Evolutionary conservation across 192 early-diverging fungal genomes (phyloP).

Genomic region (Pilobolus umbonatus): DNA sequence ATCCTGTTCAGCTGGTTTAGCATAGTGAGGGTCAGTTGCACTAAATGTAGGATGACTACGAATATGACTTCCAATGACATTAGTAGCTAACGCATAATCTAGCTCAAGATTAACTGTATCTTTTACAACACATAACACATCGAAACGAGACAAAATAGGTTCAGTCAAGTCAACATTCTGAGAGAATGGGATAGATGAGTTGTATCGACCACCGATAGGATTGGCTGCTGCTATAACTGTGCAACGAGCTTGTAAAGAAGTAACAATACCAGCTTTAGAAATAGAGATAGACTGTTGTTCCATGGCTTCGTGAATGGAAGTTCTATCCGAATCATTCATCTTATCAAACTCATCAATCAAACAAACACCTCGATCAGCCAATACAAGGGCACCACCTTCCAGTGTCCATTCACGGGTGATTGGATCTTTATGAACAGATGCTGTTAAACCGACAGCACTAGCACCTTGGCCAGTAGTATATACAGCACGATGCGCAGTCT

Average conservation of each 20-base stretch:
- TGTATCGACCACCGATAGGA: slow-evolving; percentile 81
- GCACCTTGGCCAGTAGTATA: slow-evolving; percentile 87
- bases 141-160: slow-evolving; percentile 97
- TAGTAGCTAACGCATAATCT: slow-evolving; percentile 87
- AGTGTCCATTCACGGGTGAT: slow-evolving; percentile 86
- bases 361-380: slow-evolving; percentile 85
- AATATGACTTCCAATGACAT: slow-evolving; percentile 92
- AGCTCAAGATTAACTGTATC: slow-evolving; percentile 87
- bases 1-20: slow-evolving; percentile 37
- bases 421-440: slow-evolving; percentile 78
- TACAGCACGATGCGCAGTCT: slow-evolving; percentile 79
- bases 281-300: slow-evolving; percentile 88
- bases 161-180: slow-evolving; percentile 98
- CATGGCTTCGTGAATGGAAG: slow-evolving; percentile 94
- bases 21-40: slow-evolving; percentile 35
- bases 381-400: slow-evolving; percentile 83
- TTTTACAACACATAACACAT: slow-evolving; percentile 93
- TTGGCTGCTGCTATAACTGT: slow-evolving; percentile 80
- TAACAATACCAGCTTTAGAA: slow-evolving; percentile 85
- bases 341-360: slow-evolving; percentile 91
- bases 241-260: slow-evolving; percentile 80
- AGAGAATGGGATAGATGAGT: slow-evolving; percentile 86
- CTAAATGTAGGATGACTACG: slow-evolving; percentile 74
- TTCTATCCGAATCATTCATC: slow-evolving; percentile 88
- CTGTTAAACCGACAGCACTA: slow-evolving; percentile 80